Evolutionary conservation across 2,329 filamentous ascomycete genomes (phyloP).

Genomic region (Penicillium sp.): DNA sequence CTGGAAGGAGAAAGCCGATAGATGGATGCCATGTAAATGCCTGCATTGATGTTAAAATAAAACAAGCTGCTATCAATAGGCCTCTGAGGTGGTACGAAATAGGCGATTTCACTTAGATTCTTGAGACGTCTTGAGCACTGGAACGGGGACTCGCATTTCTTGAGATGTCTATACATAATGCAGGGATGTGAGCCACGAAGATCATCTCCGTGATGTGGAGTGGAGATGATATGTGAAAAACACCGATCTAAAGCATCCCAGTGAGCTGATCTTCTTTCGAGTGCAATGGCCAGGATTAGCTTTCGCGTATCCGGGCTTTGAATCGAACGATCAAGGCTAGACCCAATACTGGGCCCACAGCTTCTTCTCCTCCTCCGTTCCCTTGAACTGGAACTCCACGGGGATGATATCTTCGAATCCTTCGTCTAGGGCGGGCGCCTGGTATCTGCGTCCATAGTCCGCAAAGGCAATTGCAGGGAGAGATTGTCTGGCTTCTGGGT

Average conservation of each 20-base stretch:
- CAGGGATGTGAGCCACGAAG: background rate
- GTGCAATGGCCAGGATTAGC: background rate
- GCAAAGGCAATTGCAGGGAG: slow-evolving; percentile 81
- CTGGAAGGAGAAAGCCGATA: too few species aligned
- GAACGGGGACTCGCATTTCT: background rate
- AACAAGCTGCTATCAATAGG: too few species aligned
- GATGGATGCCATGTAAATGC: too few species aligned
- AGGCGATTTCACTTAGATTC: too few species aligned
- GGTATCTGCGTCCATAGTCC: slow-evolving; percentile 71
- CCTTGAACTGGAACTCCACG: slow-evolving; percentile 74
- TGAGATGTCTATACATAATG: background rate
- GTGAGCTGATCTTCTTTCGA: background rate
- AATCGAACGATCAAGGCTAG: slow-evolving; percentile 39
- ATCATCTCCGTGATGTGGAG: background rate
- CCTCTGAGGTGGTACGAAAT: too few species aligned
- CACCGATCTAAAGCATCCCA: background rate
- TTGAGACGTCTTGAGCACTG: background rate
- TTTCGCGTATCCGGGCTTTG: background rate
- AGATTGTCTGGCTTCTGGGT: slow-evolving; percentile 74
- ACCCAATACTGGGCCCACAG: slow-evolving; percentile 80
- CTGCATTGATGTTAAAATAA: too few species aligned
- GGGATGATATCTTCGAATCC: slow-evolving; percentile 80
- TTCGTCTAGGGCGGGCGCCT: slow-evolving; percentile 70
- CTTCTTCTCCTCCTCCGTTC: slow-evolving; percentile 65
- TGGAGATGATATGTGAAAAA: too few species aligned